Conservation (phyloP, 164 flowering plant species). For the Macadamia tetraphylla region DNA sequence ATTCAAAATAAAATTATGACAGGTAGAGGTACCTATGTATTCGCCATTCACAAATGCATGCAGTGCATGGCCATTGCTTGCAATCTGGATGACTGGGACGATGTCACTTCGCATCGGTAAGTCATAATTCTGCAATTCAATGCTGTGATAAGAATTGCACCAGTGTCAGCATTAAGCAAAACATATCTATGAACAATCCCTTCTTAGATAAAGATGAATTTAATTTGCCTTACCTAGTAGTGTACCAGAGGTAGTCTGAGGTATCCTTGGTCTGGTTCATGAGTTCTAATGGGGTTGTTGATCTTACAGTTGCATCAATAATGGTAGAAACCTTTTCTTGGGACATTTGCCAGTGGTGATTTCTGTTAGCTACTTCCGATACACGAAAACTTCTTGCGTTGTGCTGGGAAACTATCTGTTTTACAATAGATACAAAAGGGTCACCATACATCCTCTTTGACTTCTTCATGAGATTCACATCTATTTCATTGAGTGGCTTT, state of each 20-base stretch:
- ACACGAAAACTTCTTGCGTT: conserved; percentile 42
- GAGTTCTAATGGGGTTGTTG: conserved; percentile 39
- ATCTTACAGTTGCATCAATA: conserved; percentile 9
- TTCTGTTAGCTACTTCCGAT: conserved; percentile 29
- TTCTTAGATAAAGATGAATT: neutral
- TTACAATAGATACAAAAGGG: neutral
- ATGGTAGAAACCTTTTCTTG: conserved; percentile 37
- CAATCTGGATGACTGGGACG: conserved; percentile 51
- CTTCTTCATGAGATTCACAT: no score
- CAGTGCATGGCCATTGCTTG: conserved; percentile 80
- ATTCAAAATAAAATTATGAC: no score
- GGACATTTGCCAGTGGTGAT: conserved; percentile 41
- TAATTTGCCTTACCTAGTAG: conserved; percentile 47
- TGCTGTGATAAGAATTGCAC: conserved; percentile 27
- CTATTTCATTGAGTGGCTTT: no score
- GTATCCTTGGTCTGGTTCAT: conserved; percentile 50
- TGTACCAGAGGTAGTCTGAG: conserved; percentile 82
- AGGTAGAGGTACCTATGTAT: conserved; percentile 46
- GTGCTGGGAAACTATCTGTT: conserved; percentile 70
- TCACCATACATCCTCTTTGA: neutral
- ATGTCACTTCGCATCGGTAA: conserved; percentile 38
- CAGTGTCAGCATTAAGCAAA: neutral
- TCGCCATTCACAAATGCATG: conserved; percentile 68
- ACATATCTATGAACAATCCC: neutral
- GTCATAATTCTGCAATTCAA: conserved; percentile 39